phyloP scores from a whole-genome alignment of 2,329 filamentous ascomycete species.

The Fusarium udum region DNA sequence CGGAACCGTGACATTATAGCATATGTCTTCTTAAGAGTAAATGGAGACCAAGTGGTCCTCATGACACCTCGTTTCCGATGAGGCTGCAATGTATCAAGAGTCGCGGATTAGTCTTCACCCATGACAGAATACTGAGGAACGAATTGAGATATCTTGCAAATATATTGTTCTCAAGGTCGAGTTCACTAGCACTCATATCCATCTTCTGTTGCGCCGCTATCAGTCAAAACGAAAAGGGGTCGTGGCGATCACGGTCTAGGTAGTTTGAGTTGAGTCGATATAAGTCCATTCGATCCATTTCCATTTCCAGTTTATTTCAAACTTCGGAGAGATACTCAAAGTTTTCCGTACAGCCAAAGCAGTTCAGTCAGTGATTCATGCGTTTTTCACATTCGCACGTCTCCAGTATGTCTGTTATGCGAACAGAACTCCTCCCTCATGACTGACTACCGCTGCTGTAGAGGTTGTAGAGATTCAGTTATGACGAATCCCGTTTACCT shows the following conservation, averaged over 20 bases:
- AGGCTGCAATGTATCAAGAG: background rate
- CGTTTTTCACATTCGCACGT: background rate
- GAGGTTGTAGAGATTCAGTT: background rate
- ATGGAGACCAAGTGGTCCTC: background rate
- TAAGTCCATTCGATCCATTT: background rate
- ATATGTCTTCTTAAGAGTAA: background rate
- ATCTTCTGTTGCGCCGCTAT: background rate
- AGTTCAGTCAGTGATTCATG: background rate
- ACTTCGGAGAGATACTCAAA: no score
- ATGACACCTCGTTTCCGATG: background rate
- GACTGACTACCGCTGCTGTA: background rate
- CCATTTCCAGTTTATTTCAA: background rate
- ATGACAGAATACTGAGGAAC: background rate
- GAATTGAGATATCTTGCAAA: background rate
- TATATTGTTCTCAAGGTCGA: background rate
- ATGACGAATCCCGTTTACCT: background rate
- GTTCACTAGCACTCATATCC: background rate
- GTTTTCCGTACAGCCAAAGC: background rate
- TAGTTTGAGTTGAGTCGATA: background rate
- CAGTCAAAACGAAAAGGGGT: background rate
- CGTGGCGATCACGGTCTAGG: no score
- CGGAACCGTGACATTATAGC: no score
- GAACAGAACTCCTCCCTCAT: background rate
- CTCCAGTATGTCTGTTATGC: background rate
- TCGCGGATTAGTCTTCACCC: background rate